phyloP scores from a whole-genome alignment of 108 stramenopile species.

The Mayamaea pseudoterrestris region DNA sequence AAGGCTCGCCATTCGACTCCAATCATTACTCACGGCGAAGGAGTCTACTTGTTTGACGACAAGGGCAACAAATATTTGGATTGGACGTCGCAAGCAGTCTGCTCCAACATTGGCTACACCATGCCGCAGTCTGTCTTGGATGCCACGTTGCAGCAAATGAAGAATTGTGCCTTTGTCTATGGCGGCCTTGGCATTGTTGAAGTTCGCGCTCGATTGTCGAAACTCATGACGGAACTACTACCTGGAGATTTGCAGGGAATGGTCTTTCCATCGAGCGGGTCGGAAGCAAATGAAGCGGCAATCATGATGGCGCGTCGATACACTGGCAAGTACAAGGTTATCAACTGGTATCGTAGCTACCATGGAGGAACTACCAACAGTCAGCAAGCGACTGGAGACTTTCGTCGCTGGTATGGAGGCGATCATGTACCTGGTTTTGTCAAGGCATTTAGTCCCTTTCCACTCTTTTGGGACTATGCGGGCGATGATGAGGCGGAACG shows the following conservation, averaged over 20 bases:
- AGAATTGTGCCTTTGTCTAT: slow-evolving; percentile 22
- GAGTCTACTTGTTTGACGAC: slow-evolving; percentile 29
- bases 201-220: slow-evolving; percentile 20
- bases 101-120: slow-evolving; percentile 34
- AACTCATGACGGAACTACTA: slow-evolving; percentile 21
- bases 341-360: slow-evolving; percentile 32
- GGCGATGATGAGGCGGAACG: slow-evolving; percentile 24
- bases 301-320: slow-evolving; percentile 35
- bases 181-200: slow-evolving; percentile 28
- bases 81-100: slow-evolving; percentile 45
- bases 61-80: slow-evolving; percentile 34
- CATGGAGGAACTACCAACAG: slow-evolving; percentile 35
- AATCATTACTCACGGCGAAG: slow-evolving; percentile 26
- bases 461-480: slow-evolving; percentile 23
- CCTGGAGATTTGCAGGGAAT: slow-evolving; percentile 32
- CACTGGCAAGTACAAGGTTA: slow-evolving; percentile 34
- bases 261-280: slow-evolving; percentile 31
- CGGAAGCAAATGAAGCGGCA: slow-evolving; percentile 45
- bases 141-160: slow-evolving; percentile 23
- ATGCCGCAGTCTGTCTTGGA: slow-evolving; percentile 14
- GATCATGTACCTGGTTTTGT: slow-evolving; percentile 28
- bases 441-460: slow-evolving; percentile 26
- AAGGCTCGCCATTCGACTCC: slow-evolving; percentile 23
- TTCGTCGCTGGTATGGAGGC: slow-evolving; percentile 28
- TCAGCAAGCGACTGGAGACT: slow-evolving; percentile 33